Evolutionary conservation across 1,284 basidiomycete species (phyloP), one percentile per base, ranked within the genome.

Genomic region (Jaminaea rosea): DNA sequence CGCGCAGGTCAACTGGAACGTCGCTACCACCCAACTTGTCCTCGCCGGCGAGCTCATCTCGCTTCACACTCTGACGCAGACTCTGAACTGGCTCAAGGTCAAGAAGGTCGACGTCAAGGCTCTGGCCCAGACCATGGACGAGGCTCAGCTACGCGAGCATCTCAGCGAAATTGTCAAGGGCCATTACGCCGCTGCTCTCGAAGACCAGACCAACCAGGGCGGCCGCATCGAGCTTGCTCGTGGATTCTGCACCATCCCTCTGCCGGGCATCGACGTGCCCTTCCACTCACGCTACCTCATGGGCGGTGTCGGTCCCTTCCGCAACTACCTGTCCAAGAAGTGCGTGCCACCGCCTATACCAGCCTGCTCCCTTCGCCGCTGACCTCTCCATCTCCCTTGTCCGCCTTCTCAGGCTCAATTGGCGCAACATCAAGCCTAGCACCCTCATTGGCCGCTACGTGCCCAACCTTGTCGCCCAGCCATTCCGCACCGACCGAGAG

Each of bases 221-320:
- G 90, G 89, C n/a, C 83, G 87, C 63, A 89, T 98, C 77, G 86
- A 86, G 64, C 84, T 98, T 50, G 92, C 98, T 73, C 86, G 93
- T 66, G 93, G 93, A 9, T 96, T 92, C 69, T 92, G 67, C 44
- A 73, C 67, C 47, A 69, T 69, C 41, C 67, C 67, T 17, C 57
- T 69, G 10, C 89, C 93, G 29, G 93, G 93, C 67, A 97, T 98
- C 68, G 93, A 98, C 68, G 93, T 98, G 10, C 93, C 94, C 10
- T 98, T 98, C 87, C 93, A 98, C 77, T 92, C 93, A 8, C 86
- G 89, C 64, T 97, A 97, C 78, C 82, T 98, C 42, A 60, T 44
- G 92, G 93, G 94, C 27, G 94, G 93, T 75, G 94, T 98, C 46
- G 83, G 97, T 83, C 90, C 89, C 3, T 93, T 93, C 86, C 83